phyloP scores from a whole-genome alignment of 2,329 filamentous ascomycete genomes.

The Penicillium sp. region DNA sequence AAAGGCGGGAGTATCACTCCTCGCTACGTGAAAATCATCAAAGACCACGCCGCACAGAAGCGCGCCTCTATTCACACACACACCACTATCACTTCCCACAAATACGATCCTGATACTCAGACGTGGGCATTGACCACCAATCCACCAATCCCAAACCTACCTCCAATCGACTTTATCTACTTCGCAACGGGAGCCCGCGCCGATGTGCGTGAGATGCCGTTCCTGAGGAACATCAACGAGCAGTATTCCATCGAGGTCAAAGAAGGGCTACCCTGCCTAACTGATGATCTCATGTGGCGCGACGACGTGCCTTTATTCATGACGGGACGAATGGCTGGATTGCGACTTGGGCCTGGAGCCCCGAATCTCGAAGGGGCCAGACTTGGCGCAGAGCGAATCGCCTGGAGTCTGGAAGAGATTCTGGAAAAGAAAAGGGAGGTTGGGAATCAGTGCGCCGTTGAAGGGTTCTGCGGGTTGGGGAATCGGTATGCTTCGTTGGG shows the following conservation, averaged over 20 bases:
- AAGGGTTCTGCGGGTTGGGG: conserved; percentile 39
- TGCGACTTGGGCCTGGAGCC: conserved; percentile 66
- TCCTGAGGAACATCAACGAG: conserved; percentile 55
- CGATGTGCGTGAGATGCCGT: conserved; percentile 57
- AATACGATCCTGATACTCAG: conserved; percentile 47
- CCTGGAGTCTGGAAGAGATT: conserved; percentile 63
- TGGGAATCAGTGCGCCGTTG: conserved; percentile 21
- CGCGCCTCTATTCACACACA: conserved; percentile 54
- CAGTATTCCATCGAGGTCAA: conserved; percentile 58
- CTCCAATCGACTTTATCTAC: conserved; percentile 61
- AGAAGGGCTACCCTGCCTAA: conserved; percentile 67
- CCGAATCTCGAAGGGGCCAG: conserved; percentile 70
- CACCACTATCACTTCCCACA: conserved; percentile 52
- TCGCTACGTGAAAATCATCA: conserved; percentile 61
- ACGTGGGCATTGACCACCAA: conserved; percentile 52
- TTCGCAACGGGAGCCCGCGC: conserved; percentile 69
- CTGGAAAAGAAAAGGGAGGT: conserved; percentile 34
- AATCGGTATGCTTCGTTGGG: conserved; percentile 36
- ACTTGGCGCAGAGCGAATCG: conserved; percentile 66
- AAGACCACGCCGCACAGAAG: conserved; percentile 52
- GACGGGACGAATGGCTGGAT: conserved; percentile 60
- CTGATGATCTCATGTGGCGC: conserved; percentile 70
- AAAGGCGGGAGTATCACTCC: conserved; percentile 74
- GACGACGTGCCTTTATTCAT: conserved; percentile 68
- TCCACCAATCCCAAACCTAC: conserved; percentile 49